A percentile compares a stretch with the other conserved stretches of the same genome.
Evolutionary conservation across 768 basidiomycete species (phyloP).

Genomic region (Tricholoma bakamatsutake): DNA sequence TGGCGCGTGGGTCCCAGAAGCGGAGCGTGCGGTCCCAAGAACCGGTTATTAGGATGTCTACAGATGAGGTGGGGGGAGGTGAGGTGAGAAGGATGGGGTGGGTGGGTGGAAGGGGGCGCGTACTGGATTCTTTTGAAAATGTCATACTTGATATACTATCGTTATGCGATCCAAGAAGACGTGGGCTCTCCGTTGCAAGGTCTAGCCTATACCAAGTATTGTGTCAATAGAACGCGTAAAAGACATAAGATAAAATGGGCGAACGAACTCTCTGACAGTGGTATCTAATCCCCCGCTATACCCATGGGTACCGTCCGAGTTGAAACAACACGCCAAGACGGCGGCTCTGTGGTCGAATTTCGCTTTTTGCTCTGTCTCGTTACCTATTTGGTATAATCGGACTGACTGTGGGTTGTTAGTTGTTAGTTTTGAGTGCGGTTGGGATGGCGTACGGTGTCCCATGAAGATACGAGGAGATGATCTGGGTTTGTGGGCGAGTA

Average conservation of each 20-base stretch:
- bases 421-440: not conserved
- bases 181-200: constrained; percentile 63
- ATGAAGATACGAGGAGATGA: constrained; percentile 78
- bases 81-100: not conserved
- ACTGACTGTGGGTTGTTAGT: constrained; percentile 23
- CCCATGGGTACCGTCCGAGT: constrained; percentile 52
- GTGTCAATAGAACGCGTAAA: not conserved
- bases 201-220: constrained; percentile 52
- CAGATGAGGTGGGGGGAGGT: not conserved
- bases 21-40: constrained; percentile 91
- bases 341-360: constrained; percentile 89
- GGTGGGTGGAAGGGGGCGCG: constrained; percentile 12
- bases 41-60: constrained; percentile 75
- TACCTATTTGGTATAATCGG: constrained; percentile 51
- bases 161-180: constrained; percentile 73
- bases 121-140: constrained; percentile 61
- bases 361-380: constrained; percentile 59
- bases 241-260: not conserved
- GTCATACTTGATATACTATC: constrained; percentile 77
- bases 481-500: constrained; percentile 80
- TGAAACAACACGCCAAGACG: constrained; percentile 75
- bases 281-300: constrained; percentile 89
- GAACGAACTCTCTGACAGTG: constrained; percentile 70
- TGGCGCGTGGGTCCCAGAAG: constrained; percentile 78
- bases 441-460: constrained; percentile 63